phyloP scores from a whole-genome alignment of 1,284 basidiomycete species.

The Boletellus deceptivus region DNA sequence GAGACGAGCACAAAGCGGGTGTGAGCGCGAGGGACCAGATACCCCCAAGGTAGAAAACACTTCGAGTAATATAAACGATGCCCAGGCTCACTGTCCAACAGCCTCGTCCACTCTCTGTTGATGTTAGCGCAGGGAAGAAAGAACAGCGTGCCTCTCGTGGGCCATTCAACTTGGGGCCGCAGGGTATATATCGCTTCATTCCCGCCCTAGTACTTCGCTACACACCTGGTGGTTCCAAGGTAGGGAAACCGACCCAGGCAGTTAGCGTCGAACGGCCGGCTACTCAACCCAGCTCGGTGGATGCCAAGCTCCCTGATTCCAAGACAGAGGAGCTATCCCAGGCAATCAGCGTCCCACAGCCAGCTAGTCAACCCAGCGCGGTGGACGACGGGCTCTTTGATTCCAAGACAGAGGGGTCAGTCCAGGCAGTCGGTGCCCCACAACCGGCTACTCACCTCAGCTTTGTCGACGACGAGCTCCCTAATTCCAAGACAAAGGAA shows the following conservation, averaged over 20 bases:
- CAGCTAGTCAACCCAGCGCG: too few species aligned
- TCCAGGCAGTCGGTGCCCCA: too few species aligned
- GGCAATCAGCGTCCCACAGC: too few species aligned
- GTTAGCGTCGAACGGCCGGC: neutral
- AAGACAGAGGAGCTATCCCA: too few species aligned
- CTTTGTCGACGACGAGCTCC: too few species aligned
- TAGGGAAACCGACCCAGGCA: neutral
- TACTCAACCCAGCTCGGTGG: too few species aligned
- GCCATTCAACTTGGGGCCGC: neutral
- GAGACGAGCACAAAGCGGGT: neutral
- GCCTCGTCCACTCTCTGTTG: neutral
- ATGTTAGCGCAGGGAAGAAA: neutral
- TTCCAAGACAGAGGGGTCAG: too few species aligned
- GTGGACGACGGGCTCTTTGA: too few species aligned
- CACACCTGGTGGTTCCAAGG: neutral
- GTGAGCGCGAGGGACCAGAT: neutral
- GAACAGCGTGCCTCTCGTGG: neutral
- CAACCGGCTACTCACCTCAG: too few species aligned
- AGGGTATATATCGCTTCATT: neutral
- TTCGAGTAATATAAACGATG: neutral
- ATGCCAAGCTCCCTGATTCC: too few species aligned
- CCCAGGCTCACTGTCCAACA: neutral
- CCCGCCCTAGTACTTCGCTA: neutral
- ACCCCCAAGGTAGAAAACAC: constrained; percentile 1
- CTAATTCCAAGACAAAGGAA: too few species aligned